Evolutionary conservation across 257 asterid genomes (phyloP), one percentile per base, ranked within the genome.

Genomic region (Lithospermum erythrorhizon): DNA sequence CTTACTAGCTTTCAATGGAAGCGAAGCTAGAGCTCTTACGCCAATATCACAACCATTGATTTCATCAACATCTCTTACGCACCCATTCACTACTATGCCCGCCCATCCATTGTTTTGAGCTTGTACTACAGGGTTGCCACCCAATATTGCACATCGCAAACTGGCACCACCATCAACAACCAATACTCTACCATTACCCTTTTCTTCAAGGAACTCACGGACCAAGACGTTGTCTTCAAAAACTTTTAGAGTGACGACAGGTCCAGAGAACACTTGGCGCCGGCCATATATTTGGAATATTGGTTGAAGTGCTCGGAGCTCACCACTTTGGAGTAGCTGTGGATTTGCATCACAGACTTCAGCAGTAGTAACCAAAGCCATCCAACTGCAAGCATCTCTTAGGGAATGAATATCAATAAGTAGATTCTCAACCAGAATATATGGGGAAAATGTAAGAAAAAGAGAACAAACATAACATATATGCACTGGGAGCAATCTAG

Each of bases 91-190:
- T 15, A 61, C 65, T 45, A 61, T 61, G 21, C 65, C 65, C 18
- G 65, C 65, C 56, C 56, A 61, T 45, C 65, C 65, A 61, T 61
- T 61, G 56, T 61, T 61, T 25, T 61, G 65, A 21, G 65, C 65
- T 52, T 61, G 65, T 13, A 47, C 30, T 47, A 61, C 65, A 41
- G 56, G 56, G 16, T 41, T 61, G n/a, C 56, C 65, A 21, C 65
- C 65, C 56, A 61, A 47, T 61, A 61, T 13, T 61, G 65, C 65
- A 45, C 65, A 61, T 35, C 65, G 48, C 56, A 61, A 61, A 52
- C 65, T 61, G 14, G 55, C 65, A 61, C 65, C 65, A 18, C 65
- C 65, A 21, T 61, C 65, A 45, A 61, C 65, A 21, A 61, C 65
- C 53, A 61, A 30, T 20, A 61, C 65, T 56, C 60, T 56, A 16